A percentile compares a stretch with the other conserved stretches of the same genome.
phyloP scores from a whole-genome alignment of 2,329 filamentous ascomycete species.

The Verticillium nonalfalfae region DNA sequence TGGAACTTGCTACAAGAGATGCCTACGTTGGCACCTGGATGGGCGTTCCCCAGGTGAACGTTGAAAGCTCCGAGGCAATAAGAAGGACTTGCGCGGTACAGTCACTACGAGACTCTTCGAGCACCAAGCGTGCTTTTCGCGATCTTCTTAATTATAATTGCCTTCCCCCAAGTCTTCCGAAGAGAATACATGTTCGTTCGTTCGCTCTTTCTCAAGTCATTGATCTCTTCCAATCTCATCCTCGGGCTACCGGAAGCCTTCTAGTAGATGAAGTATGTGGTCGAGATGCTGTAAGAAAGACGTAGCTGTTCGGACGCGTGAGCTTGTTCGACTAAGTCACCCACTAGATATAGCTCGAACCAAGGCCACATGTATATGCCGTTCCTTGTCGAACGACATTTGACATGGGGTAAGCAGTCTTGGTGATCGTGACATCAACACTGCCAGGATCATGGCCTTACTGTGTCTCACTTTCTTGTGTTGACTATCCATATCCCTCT shows the following conservation, averaged over 20 bases:
- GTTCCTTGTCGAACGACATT: conserved; percentile 52
- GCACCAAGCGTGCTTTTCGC: conserved; percentile 60
- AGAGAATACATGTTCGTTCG: conserved; percentile 64
- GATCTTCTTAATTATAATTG: conserved; percentile 57
- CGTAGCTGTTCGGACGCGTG: too few species aligned
- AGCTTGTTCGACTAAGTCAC: too few species aligned
- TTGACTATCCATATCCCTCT: conserved; percentile 22
- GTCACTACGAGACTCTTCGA: conserved; percentile 78
- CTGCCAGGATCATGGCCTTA: conserved; percentile 12
- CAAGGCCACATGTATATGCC: too few species aligned
- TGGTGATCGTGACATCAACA: conserved; percentile 51
- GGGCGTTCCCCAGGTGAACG: too few species aligned
- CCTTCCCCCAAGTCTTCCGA: conserved; percentile 19
- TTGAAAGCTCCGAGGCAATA: not conserved
- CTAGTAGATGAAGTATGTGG: too few species aligned
- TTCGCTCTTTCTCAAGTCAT: conserved; percentile 83
- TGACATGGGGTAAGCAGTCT: conserved; percentile 54
- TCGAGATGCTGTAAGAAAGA: too few species aligned
- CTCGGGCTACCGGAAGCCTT: too few species aligned
- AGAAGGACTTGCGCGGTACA: conserved; percentile 49
- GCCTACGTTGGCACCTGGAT: too few species aligned
- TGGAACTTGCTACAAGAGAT: too few species aligned
- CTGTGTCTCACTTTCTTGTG: conserved; percentile 27
- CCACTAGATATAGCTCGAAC: too few species aligned
- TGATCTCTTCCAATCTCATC: conserved; percentile 61